Percentiles rank a stretch among this genome's conserved stretches.
Evolutionary conservation across 1,284 basidiomycete genomes (phyloP).

Genomic region (Earliella scabrosa): DNA sequence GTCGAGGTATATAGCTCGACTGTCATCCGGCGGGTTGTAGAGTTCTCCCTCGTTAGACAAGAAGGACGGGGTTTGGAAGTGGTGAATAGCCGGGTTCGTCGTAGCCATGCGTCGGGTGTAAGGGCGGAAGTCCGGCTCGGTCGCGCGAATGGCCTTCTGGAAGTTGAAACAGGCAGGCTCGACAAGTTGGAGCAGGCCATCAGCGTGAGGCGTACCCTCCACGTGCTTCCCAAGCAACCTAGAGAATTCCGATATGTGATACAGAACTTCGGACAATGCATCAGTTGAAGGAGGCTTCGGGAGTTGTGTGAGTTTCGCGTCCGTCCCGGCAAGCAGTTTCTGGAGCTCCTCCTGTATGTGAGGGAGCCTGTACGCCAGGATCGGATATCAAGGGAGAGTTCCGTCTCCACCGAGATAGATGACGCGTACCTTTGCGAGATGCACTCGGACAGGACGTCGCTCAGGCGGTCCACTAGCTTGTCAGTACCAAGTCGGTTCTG

Average conservation of each 20-base stretch:
- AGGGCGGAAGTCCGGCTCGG: slow-evolving; percentile 56
- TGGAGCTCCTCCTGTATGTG: slow-evolving; percentile 57
- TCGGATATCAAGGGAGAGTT: too few species aligned
- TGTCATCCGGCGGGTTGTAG: slow-evolving; percentile 10
- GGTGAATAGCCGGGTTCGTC: background rate
- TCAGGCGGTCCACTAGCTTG: slow-evolving; percentile 49
- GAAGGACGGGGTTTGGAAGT: slow-evolving; percentile 40
- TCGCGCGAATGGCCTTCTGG: slow-evolving; percentile 47
- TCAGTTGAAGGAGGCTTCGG: slow-evolving; percentile 59
- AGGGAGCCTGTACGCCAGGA: slow-evolving; percentile 67
- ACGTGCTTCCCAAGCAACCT: slow-evolving; percentile 49
- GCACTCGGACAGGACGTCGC: slow-evolving; percentile 37
- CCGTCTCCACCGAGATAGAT: too few species aligned
- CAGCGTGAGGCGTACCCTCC: slow-evolving; percentile 51
- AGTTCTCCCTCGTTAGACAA: slow-evolving; percentile 42
- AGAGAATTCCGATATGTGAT: slow-evolving; percentile 49
- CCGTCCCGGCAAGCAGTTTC: slow-evolving; percentile 46
- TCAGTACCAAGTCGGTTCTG: slow-evolving; percentile 57
- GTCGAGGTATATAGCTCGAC: slow-evolving; percentile 52
- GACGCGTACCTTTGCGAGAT: slow-evolving; percentile 46
- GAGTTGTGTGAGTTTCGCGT: slow-evolving; percentile 40
- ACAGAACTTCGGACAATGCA: slow-evolving; percentile 57
- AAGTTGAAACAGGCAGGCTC: slow-evolving; percentile 54
- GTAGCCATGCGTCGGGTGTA: slow-evolving; percentile 16
- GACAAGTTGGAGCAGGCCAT: slow-evolving; percentile 59